Conservation (phyloP, 2,329 filamentous ascomycete species). For the Beauveria australis region DNA sequence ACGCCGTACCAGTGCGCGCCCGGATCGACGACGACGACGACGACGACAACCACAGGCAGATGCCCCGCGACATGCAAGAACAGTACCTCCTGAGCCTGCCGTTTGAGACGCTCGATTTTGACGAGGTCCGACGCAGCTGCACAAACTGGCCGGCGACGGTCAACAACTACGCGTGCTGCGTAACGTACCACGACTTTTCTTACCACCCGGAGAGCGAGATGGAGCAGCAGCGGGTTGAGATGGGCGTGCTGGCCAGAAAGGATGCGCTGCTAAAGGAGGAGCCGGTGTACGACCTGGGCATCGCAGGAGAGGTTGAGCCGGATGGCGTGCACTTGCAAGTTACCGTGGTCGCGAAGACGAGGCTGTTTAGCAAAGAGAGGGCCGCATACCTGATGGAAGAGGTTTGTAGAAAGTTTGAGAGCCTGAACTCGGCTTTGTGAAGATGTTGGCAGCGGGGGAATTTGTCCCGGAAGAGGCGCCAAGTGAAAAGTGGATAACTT, state of each 20-base stretch:
- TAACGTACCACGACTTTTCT: not conserved
- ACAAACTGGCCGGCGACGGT: not conserved
- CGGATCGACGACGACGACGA: not conserved
- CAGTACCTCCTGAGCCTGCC: not conserved
- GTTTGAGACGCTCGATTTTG: not conserved
- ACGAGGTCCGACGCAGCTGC: not conserved
- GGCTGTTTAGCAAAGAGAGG: not conserved
- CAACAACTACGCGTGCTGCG: not conserved
- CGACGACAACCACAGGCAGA: not conserved
- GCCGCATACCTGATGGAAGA: not conserved
- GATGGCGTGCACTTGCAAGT: not conserved
- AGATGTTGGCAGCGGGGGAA: not conserved
- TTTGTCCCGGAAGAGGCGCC: too few relatives aligned
- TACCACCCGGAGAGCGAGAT: not conserved
- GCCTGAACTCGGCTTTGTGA: not conserved
- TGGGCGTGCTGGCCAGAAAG: not conserved
- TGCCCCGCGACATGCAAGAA: not conserved
- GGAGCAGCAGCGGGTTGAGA: not conserved
- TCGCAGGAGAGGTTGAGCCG: constrained; percentile 1
- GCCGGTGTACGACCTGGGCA: not conserved
- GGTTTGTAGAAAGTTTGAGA: not conserved
- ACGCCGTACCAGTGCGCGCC: not conserved
- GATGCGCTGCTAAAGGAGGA: not conserved
- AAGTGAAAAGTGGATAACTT: too few relatives aligned
- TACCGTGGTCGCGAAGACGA: not conserved